Base-by-base conservation (phyloP, 768 basidiomycete genomes). In the Chiua virens region DNA sequence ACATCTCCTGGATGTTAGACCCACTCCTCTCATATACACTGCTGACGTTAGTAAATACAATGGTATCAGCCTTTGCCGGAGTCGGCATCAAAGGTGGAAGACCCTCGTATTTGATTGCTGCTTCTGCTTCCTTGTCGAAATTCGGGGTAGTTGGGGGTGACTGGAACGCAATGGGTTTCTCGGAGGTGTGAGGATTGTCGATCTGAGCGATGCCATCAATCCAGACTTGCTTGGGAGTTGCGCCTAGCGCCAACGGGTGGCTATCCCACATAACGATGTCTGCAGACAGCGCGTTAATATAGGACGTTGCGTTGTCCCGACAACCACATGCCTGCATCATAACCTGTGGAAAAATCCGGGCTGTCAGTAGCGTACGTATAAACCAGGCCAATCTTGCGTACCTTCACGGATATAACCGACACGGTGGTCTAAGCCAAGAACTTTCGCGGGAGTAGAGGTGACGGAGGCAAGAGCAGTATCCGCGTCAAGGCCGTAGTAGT, bases 201-300 rank as follows among this genome's bases (percentile, higher is more conserved):
- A 88, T 75, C 60, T 95, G 92, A 4, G 82, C 64, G 50, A 92
- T 83, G 2, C 92, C 92, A 65, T 97, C 93, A 56, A 95, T 89
- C 76, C 85, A 95, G 23, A 89, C 82, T 50, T 85, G 82, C 13
- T 73, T 63, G 0, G 90, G 91, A 0, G 87, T 89, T 3, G 90
- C 85, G 47, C 86, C 89, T 20, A 89, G 71, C 25, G 76, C 75
- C 25, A 92, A 75, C 1, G 91, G 91, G 68, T 90, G 86, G 3
- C 81, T 82, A 59, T 86, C 82, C 85, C 85, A 87, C 34, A 91
- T 66, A 8, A 90, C 86, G n/a, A 89, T 63, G 61, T 92, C 86
- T 42, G 27, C 25, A 23, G 13, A 37, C 9, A n/a, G 28, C 10
- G 37, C 13, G 20, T 58, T 23, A 51, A 43, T 28, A 6, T 10